A percentile compares a stretch with the other conserved stretches of the same genome.
Conservation (phyloP, 768 basidiomycete genomes). For the Lentinula detonsa region DNA sequence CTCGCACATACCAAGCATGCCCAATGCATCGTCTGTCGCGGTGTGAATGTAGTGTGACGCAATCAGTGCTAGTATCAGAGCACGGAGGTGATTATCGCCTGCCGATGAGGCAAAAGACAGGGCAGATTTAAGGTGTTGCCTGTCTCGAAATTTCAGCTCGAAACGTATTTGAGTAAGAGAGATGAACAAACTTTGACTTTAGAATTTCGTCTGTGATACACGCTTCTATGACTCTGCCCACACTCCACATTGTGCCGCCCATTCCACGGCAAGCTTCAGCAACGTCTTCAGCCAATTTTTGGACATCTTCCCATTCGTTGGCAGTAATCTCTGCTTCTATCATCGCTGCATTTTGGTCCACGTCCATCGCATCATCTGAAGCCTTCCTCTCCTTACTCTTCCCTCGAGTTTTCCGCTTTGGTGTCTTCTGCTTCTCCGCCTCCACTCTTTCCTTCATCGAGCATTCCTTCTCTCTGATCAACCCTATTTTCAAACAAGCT, state of each 20-base stretch:
- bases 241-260: constrained; percentile 49
- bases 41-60: constrained; percentile 71
- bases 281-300: constrained; percentile 28
- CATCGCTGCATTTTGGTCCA: constrained; percentile 3
- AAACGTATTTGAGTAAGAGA: background rate
- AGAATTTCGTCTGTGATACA: constrained; percentile 50
- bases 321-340: constrained; percentile 8
- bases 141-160: constrained; percentile 15
- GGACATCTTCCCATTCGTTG: constrained; percentile 23
- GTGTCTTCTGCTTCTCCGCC: background rate
- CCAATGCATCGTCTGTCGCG: constrained; percentile 58
- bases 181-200: constrained; percentile 49
- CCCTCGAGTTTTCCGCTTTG: background rate
- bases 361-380: background rate
- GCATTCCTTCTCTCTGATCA: background rate
- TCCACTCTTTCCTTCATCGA: background rate
- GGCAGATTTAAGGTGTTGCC: constrained; percentile 53
- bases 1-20: constrained; percentile 62
- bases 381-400: constrained; percentile 7
- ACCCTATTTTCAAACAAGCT: constrained; percentile 1
- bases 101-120: constrained; percentile 50
- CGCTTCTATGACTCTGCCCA: constrained; percentile 51
- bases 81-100: constrained; percentile 70
- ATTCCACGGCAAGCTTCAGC: constrained; percentile 39
- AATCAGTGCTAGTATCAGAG: constrained; percentile 60